phyloP scores from a whole-genome alignment of 1,284 basidiomycete genomes.

The Trichosporon coremiiforme region DNA sequence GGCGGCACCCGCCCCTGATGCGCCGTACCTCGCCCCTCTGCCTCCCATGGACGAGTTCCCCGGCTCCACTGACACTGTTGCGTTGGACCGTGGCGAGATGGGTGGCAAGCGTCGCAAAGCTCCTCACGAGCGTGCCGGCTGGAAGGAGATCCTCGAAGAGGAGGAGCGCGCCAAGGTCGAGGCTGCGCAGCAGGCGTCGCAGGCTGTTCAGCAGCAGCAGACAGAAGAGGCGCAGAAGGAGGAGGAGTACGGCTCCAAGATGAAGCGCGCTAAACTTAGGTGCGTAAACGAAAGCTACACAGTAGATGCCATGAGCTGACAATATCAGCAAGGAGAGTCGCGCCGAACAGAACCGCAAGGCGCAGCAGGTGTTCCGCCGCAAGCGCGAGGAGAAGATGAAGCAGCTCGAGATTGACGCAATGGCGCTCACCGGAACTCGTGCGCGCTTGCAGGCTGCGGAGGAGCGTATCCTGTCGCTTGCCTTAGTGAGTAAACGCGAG shows the following conservation, averaged over 20 bases:
- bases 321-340: conserved; percentile 36
- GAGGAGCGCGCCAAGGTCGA: conserved; percentile 20
- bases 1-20: conserved; percentile 21
- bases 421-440: conserved; percentile 37
- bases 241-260: conserved; percentile 1
- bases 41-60: conserved; percentile 18
- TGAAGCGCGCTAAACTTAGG: conserved; percentile 17
- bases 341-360: conserved; percentile 55
- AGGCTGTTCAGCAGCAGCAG: background rate
- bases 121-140: conserved; percentile 50
- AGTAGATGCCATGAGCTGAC: background rate
- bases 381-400: conserved; percentile 54
- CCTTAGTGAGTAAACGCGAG: conserved; percentile 38
- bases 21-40: conserved; percentile 22
- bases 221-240: background rate
- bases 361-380: conserved; percentile 53
- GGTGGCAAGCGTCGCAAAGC: conserved; percentile 51
- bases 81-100: conserved; percentile 48
- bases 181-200: background rate
- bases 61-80: conserved; percentile 21
- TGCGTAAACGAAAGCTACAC: background rate
- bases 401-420: conserved; percentile 46
- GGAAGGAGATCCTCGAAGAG: conserved; percentile 49
- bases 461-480: conserved; percentile 35
- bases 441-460: conserved; percentile 40